Evolutionary conservation across 805 yeast species (phyloP).

Genomic region (Metschnikowia similis): DNA sequence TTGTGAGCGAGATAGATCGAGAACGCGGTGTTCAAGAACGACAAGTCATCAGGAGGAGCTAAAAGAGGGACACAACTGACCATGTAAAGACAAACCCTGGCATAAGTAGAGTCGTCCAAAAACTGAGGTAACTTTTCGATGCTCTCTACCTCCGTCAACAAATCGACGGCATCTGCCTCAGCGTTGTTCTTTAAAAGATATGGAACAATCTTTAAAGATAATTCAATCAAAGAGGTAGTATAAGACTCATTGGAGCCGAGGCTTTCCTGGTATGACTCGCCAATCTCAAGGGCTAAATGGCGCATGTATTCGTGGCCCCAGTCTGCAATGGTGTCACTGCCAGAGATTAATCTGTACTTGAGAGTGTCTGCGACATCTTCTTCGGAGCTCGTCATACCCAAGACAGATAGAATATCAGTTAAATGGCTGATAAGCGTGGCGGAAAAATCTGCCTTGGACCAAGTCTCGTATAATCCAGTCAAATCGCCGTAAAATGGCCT

Average conservation of each 20-base stretch:
- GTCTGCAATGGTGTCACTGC: conserved; percentile 59
- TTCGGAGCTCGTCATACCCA: conserved; percentile 92
- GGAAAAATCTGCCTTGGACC: conserved; percentile 40
- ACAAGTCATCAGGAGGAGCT: conserved; percentile 89
- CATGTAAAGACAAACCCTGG: conserved; percentile 90
- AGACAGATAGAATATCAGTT: conserved; percentile 86
- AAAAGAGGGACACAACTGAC: conserved; percentile 93
- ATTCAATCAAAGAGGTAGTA: conserved; percentile 47
- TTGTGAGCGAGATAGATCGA: conserved; percentile 75
- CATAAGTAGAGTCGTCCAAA: conserved; percentile 79
- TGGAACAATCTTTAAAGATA: conserved; percentile 78
- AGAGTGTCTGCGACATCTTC: conserved; percentile 75
- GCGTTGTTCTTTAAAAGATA: conserved; percentile 92
- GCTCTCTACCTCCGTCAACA: conserved; percentile 82
- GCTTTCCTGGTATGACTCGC: conserved; percentile 68
- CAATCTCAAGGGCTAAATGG: conserved; percentile 92
- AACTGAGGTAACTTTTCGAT: conserved; percentile 78
- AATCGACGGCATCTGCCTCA: conserved; percentile 97
- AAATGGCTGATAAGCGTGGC: conserved; percentile 48
- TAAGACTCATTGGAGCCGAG: conserved; percentile 33
- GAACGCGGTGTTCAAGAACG: conserved; percentile 84
- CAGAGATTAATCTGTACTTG: conserved; percentile 64
- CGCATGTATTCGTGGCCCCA: conserved; percentile 99
- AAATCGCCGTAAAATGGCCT: conserved; percentile 81
- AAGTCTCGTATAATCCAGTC: conserved; percentile 58